These are phyloP conservation scores for Sporisorium exsertum DNA, from an alignment of 1,284 basidiomycete species.

Conservation along the genomic window DNA sequence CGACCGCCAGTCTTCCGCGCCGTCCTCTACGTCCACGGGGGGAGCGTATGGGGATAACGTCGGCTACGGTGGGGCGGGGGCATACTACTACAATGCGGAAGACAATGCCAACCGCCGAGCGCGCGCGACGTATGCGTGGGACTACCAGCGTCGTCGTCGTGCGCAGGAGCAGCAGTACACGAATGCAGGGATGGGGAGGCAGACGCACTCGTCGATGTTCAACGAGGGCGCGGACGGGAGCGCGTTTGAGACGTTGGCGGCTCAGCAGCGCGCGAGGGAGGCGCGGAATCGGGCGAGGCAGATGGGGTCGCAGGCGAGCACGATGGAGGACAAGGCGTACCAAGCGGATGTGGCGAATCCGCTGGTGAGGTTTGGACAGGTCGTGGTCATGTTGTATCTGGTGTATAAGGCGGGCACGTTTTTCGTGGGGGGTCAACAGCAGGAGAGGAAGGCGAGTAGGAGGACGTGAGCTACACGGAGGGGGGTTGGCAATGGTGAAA, in stretches of 20 bases:
- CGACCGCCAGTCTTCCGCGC: conserved; percentile 13
- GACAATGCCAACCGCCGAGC: conserved; percentile 56
- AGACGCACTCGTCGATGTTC: conserved; percentile 20
- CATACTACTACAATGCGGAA: conserved; percentile 40
- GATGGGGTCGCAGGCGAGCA: conserved; percentile 9
- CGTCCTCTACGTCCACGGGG: background rate
- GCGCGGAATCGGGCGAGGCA: conserved; percentile 32
- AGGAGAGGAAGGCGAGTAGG: conserved; percentile 1
- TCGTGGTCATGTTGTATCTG: conserved; percentile 46
- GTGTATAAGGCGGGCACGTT: conserved; percentile 51
- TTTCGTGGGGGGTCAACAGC: conserved; percentile 15
- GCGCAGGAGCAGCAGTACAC: background rate
- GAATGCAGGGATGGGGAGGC: conserved; percentile 8
- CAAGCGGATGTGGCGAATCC: conserved; percentile 48
- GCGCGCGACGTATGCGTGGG: conserved; percentile 66
- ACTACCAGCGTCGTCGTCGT: conserved; percentile 55
- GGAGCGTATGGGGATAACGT: conserved; percentile 28
- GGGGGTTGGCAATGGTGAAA: no score
- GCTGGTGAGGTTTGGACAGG: conserved; percentile 57
- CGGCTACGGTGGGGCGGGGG: conserved; percentile 17
- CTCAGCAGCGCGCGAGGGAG: conserved; percentile 35
- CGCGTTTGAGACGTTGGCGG: conserved; percentile 44
- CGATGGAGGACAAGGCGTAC: conserved; percentile 30
- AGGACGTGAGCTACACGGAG: background rate
- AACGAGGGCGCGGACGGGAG: background rate